Base-by-base conservation (phyloP, 371 early-diverging fungal species). In the Mortierella sp. region DNA sequence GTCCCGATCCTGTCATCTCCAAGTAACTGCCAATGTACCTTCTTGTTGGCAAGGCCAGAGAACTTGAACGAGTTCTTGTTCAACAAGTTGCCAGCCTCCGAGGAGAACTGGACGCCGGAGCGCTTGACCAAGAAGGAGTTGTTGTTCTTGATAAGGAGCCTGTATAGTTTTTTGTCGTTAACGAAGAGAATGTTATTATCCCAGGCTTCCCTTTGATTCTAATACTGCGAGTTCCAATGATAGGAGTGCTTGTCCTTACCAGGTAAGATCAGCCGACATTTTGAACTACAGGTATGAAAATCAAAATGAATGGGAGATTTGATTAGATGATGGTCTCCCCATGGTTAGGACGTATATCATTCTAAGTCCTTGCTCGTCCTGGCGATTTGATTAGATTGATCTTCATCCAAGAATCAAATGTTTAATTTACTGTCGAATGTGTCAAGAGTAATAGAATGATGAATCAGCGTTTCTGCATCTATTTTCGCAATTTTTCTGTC, bases 61-160 rank as follows among this genome's bases (percentile, higher is more conserved):
- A 85, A 92, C 89, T 93, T 94, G 90, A 87, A 92, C 63, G 92
- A 82, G 90, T 96, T 87, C 81, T 83, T 65, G 87, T 94, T 93
- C 82, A 80, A 82, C 82, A 95, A 84, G 92, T 94, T 95, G 69
- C 89, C 87, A 68, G 89, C 86, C 83, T 96, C 95, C 54, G 90
- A 68, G 70, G 89, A 87, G 86, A 96, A 86, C 83, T 89, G 85
- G 78, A 89, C 87, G 60, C 93, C 93, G 83, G 84, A 84, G 73
- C 93, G 88, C 91, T 94, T 94, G 79, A 95, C 94, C 70, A 96
- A 84, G 89, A 91, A 96, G 80, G 90, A 87, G 86, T 86, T 88
- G 86, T 90, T 89, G 86, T 92, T 89, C 84, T 90, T 92, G 86
- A 92, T 85, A 72, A 95, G 82, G 79, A 87, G 83, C 96, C 96